phyloP scores from a whole-genome alignment of 306 rosid species.

The Rubus parviflorus region DNA sequence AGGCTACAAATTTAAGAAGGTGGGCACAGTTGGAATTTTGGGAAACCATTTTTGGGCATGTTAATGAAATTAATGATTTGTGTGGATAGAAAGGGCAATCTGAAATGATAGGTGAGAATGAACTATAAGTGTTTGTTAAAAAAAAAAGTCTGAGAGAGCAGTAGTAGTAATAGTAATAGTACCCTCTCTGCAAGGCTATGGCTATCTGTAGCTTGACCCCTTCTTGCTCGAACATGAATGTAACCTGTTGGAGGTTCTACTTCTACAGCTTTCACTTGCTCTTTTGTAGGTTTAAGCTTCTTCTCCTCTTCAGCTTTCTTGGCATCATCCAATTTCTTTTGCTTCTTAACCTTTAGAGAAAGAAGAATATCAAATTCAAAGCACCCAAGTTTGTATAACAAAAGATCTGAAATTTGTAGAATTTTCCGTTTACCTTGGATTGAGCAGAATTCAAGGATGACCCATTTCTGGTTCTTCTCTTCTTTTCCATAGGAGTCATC shows the following conservation, averaged over 20 bases:
- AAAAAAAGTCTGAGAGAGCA: not conserved
- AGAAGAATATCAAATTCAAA: conserved; percentile 6
- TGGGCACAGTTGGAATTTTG: conserved; percentile 12
- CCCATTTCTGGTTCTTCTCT: conserved; percentile 38
- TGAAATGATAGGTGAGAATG: not conserved
- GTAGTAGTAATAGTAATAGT: conserved; percentile 13
- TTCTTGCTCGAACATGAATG: conserved; percentile 94
- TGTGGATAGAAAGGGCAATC: conserved; percentile 15
- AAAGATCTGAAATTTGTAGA: not conserved
- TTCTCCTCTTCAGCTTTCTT: conserved; percentile 27
- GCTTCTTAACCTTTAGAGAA: conserved; percentile 44
- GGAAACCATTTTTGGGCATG: conserved; percentile 10
- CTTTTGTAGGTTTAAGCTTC: conserved; percentile 39
- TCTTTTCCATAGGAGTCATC: conserved; percentile 39
- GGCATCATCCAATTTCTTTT: conserved; percentile 45
- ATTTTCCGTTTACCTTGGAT: conserved; percentile 45
- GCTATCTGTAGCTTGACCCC: conserved; percentile 98
- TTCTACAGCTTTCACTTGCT: conserved; percentile 43
- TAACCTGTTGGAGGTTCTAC: conserved; percentile 64
- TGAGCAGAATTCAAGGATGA: conserved; percentile 36
- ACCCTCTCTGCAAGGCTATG: conserved; percentile 99
- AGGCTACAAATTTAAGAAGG: conserved; percentile 27
- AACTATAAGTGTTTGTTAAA: not conserved
- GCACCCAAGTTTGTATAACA: conserved; percentile 3
- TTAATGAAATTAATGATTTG: conserved; percentile 2